These are phyloP conservation scores for Capronia epimyces DNA, from an alignment of 2,329 filamentous ascomycete genomes.

Conservation along the genomic window DNA sequence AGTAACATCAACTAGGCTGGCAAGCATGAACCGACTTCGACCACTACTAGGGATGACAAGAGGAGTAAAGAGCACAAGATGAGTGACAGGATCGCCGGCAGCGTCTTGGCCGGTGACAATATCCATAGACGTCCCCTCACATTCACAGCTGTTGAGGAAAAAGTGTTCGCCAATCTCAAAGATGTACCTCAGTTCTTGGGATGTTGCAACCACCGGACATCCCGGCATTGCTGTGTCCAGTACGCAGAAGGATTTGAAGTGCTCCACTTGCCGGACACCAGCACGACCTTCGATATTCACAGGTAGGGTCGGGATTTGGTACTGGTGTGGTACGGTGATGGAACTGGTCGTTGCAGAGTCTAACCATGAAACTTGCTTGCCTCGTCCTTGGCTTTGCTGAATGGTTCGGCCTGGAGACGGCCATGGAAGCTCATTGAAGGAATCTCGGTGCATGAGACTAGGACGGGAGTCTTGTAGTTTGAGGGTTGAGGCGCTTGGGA, in stretches of 20 bases:
- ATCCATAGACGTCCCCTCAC: constrained; percentile 26
- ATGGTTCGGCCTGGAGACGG: neutral
- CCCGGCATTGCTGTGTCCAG: constrained; percentile 25
- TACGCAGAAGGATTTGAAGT: constrained; percentile 32
- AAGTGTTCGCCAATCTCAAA: constrained; percentile 29
- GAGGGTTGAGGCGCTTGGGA: constrained; percentile 19
- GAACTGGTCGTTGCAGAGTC: constrained; percentile 18
- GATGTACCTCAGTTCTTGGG: constrained; percentile 27
- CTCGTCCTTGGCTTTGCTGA: neutral
- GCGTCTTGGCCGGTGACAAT: constrained; percentile 28
- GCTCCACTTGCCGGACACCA: constrained; percentile 21
- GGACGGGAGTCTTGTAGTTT: constrained; percentile 20
- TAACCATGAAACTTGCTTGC: constrained; percentile 22
- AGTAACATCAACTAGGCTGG: constrained; percentile 31
- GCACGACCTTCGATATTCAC: neutral
- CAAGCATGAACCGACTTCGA: constrained; percentile 27
- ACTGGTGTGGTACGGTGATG: constrained; percentile 2
- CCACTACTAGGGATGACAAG: constrained; percentile 27
- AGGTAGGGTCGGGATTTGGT: neutral
- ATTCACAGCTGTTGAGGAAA: constrained; percentile 27
- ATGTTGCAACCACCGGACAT: constrained; percentile 28
- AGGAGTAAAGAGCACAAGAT: constrained; percentile 30
- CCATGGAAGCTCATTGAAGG: neutral
- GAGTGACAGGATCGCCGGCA: constrained; percentile 27
- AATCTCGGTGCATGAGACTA: constrained; percentile 1